Conservation (phyloP, 257 asterid species). For the Nicotiana undulata region DNA sequence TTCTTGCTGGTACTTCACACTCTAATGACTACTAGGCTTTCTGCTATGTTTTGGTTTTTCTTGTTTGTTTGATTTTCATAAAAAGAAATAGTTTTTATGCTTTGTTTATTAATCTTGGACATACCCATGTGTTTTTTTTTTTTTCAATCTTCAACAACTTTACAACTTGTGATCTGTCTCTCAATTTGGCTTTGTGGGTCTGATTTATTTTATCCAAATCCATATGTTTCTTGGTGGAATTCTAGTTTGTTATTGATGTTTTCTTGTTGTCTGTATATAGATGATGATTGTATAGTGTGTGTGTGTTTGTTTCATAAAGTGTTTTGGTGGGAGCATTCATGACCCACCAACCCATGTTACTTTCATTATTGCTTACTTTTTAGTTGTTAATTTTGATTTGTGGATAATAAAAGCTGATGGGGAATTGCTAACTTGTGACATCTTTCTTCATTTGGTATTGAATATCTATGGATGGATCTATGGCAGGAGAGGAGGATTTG, state of each 20-base stretch:
- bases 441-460: conserved; percentile 5
- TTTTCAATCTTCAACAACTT: conserved; percentile 11
- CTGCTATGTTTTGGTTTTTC: neutral
- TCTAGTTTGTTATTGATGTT: conserved; percentile 10
- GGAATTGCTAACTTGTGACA: neutral
- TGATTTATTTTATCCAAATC: conserved; percentile 8
- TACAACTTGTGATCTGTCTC: conserved; percentile 24
- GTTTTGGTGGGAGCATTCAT: neutral
- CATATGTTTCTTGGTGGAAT: conserved; percentile 4
- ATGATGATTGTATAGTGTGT: neutral
- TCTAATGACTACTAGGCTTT: neutral
- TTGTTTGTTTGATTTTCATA: neutral
- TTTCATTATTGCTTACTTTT: neutral
- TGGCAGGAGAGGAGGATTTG: conserved; percentile 45
- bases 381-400: neutral
- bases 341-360: conserved; percentile 8
- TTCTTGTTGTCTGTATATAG: neutral
- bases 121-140: conserved; percentile 22
- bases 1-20: conserved; percentile 9
- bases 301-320: neutral
- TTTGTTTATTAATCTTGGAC: conserved; percentile 6
- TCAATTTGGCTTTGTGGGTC: conserved; percentile 31
- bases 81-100: neutral
- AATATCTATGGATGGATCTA: conserved; percentile 21
- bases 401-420: neutral